These are phyloP conservation scores for Teunomyces barrocoloradensis DNA, from an alignment of 805 yeast species.

Conservation along the genomic window DNA sequence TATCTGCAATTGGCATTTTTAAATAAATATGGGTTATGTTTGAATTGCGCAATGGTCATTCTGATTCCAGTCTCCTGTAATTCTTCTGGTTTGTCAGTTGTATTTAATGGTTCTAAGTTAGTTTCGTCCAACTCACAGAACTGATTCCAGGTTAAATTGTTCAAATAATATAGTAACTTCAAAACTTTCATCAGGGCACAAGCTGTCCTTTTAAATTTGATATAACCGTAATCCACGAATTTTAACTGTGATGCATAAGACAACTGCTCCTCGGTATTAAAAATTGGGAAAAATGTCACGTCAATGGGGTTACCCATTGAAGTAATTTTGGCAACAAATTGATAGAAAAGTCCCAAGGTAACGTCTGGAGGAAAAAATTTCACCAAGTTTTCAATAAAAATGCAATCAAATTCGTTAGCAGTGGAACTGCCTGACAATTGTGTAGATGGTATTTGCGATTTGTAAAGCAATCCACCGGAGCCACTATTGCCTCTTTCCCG, in stretches of 20 bases:
- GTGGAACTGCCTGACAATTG: conserved; percentile 8
- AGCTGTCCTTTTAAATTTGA: conserved; percentile 39
- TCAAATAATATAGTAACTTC: conserved; percentile 47
- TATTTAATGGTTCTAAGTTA: conserved; percentile 7
- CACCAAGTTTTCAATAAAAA: conserved; percentile 44
- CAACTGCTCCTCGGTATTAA: conserved; percentile 23
- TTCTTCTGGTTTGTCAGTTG: neutral
- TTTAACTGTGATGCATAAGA: neutral
- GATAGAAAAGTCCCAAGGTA: conserved; percentile 18
- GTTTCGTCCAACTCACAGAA: conserved; percentile 21
- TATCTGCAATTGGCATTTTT: conserved; percentile 3
- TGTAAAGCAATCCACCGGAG: neutral
- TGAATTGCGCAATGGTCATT: conserved; percentile 35
- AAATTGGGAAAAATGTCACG: conserved; percentile 50
- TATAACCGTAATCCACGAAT: conserved; percentile 44
- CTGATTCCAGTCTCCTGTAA: conserved; percentile 11
- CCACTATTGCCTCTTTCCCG: conserved; percentile 43
- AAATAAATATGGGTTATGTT: conserved; percentile 31
- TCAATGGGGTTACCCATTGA: conserved; percentile 46
- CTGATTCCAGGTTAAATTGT: conserved; percentile 46
- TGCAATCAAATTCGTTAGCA: conserved; percentile 16
- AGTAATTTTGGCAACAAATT: conserved; percentile 42
- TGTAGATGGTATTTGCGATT: conserved; percentile 8
- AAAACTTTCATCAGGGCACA: conserved; percentile 46
- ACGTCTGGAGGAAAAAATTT: conserved; percentile 48